Evolutionary conservation across 108 stramenopile genomes (phyloP).

Genomic region (Cyclostephanos invisitatus): DNA sequence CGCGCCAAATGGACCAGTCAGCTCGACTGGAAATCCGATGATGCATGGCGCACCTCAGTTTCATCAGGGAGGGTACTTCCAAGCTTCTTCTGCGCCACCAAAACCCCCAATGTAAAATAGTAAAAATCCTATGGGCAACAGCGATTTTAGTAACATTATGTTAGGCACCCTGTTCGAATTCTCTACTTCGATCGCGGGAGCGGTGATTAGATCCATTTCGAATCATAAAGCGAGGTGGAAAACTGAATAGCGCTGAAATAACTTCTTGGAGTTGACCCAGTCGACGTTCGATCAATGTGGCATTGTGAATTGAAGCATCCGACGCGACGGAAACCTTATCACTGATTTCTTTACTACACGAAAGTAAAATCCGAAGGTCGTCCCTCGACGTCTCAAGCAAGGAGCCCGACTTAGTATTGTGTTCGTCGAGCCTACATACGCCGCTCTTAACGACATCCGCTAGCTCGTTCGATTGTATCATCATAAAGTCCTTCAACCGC

Average conservation of each 20-base stretch:
- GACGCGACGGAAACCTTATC: slow-evolving; percentile 1
- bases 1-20: neutral
- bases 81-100: slow-evolving; percentile 89
- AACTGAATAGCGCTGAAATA: slow-evolving; percentile 2
- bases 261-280: slow-evolving; percentile 3
- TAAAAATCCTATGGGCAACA: no score
- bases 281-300: slow-evolving; percentile 6
- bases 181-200: no score
- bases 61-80: slow-evolving; percentile 71
- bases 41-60: neutral
- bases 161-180: no score
- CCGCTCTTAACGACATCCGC: neutral
- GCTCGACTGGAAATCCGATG: neutral
- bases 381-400: slow-evolving; percentile 17
- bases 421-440: slow-evolving; percentile 10
- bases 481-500: no score
- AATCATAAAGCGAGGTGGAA: no score
- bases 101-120: slow-evolving; percentile 83
- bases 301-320: neutral
- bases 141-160: no score
- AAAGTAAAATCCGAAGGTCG: neutral
- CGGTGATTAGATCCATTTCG: no score
- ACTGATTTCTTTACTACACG: slow-evolving; percentile 3
- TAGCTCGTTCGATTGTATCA: neutral
- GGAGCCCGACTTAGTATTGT: slow-evolving; percentile 4